Percentiles rank a stretch among this genome's conserved stretches.
Evolutionary conservation across 495 filamentous ascomycete species (phyloP).

Genomic region (Hypoxylon subgilvum): DNA sequence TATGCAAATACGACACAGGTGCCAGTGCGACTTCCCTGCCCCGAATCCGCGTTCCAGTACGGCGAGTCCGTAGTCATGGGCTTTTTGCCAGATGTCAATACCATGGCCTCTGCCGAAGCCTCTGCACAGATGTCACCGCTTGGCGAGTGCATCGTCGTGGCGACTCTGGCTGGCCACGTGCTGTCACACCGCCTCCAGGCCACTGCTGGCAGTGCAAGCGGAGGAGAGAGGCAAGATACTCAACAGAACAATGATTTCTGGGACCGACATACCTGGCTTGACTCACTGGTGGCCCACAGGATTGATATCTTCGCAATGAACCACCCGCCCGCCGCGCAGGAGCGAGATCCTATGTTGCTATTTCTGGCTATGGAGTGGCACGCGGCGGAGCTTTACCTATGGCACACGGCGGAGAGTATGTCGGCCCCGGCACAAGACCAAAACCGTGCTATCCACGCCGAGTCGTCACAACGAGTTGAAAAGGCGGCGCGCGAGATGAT

Average conservation of each 20-base stretch:
- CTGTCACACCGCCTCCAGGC: too few species aligned
- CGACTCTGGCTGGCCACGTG: too few species aligned
- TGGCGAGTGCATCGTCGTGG: too few species aligned
- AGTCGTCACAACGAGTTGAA: neutral
- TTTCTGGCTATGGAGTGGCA: neutral
- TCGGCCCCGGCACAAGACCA: too few species aligned
- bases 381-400: neutral
- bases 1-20: too few species aligned
- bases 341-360: neutral
- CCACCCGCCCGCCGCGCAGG: neutral
- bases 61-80: too few species aligned
- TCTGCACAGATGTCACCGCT: too few species aligned
- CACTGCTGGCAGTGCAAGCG: too few species aligned
- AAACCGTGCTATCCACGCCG: neutral
- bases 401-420: neutral
- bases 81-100: too few species aligned
- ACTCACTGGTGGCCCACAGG: neutral
- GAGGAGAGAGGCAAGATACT: conserved; percentile 40
- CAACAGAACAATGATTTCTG: neutral
- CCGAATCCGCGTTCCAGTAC: too few species aligned
- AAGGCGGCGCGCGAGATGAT: neutral
- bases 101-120: too few species aligned
- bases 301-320: neutral
- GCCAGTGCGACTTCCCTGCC: too few species aligned
- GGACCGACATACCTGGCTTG: neutral